Percentiles rank a stretch among this genome's conserved stretches.
Conservation (phyloP, 306 rosid species). For the Dicorynia guianensis region DNA sequence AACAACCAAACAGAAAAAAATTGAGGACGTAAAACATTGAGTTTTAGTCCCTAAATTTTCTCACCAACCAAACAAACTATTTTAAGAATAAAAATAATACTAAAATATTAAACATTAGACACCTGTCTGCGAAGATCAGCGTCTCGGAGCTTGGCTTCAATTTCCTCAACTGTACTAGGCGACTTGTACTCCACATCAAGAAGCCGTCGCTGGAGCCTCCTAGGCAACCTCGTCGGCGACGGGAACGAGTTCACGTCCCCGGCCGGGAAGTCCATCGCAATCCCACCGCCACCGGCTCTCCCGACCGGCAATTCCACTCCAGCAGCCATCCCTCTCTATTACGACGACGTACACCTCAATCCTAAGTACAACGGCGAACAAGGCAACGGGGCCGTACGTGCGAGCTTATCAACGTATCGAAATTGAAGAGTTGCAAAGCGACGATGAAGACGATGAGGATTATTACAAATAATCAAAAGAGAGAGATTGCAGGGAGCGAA, state of each 20-base stretch:
- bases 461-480: conserved; percentile 11
- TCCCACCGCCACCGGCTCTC: conserved; percentile 40
- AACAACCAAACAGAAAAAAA: not conserved
- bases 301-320: conserved; percentile 61
- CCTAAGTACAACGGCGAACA: conserved; percentile 23
- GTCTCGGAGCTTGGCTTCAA: conserved; percentile 81
- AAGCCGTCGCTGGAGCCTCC: conserved; percentile 76
- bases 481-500: conserved; percentile 45
- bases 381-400: conserved; percentile 37
- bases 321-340: conserved; percentile 48
- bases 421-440: not conserved
- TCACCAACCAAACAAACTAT: conserved; percentile 46
- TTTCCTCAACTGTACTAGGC: conserved; percentile 80
- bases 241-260: conserved; percentile 52
- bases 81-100: not conserved
- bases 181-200: conserved; percentile 66
- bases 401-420: not conserved
- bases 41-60: conserved; percentile 42
- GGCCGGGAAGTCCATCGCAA: conserved; percentile 58
- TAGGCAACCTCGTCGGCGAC: conserved; percentile 75
- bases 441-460: not conserved
- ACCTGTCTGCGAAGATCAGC: conserved; percentile 99
- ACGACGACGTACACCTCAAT: conserved; percentile 1
- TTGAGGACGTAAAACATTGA: conserved; percentile 13
- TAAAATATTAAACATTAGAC: conserved; percentile 13